Conservation (phyloP, 352 stramenopile species). For the Aphanomyces astaci region DNA sequence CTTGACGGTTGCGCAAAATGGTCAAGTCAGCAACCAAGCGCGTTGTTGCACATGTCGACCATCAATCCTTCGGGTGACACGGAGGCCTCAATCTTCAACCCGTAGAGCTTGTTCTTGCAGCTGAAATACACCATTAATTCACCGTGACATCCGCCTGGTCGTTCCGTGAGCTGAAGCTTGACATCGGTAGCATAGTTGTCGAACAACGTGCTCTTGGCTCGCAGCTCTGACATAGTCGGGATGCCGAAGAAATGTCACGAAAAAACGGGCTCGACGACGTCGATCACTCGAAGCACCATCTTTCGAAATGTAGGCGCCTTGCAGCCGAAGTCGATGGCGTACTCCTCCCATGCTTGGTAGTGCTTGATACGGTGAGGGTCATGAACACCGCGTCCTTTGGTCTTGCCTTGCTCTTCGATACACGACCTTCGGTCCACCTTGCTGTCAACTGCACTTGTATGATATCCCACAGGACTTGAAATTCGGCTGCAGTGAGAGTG, state of each 20-base stretch:
- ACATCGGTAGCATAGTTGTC: background rate
- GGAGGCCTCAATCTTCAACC: background rate
- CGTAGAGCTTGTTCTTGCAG: background rate
- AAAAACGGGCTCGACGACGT: background rate
- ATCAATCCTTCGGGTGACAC: background rate
- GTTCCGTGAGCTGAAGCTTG: background rate
- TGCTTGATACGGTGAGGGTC: constrained; percentile 11
- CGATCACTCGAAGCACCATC: background rate
- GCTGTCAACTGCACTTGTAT: background rate
- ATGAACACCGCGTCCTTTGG: constrained; percentile 20
- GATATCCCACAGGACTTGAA: background rate
- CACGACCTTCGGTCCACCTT: background rate
- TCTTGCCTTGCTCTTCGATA: background rate
- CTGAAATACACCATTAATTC: background rate
- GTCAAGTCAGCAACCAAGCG: background rate
- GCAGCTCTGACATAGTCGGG: background rate
- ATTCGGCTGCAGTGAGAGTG: background rate
- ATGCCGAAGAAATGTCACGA: background rate
- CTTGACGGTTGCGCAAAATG: background rate
- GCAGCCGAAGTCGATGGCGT: constrained; percentile 10
- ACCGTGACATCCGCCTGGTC: background rate
- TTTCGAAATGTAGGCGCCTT: constrained; percentile 9
- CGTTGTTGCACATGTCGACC: background rate
- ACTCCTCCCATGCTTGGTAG: constrained; percentile 2
- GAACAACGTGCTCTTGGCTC: background rate